Conservation (phyloP, 768 basidiomycete genomes). For the Suillus sp. region DNA sequence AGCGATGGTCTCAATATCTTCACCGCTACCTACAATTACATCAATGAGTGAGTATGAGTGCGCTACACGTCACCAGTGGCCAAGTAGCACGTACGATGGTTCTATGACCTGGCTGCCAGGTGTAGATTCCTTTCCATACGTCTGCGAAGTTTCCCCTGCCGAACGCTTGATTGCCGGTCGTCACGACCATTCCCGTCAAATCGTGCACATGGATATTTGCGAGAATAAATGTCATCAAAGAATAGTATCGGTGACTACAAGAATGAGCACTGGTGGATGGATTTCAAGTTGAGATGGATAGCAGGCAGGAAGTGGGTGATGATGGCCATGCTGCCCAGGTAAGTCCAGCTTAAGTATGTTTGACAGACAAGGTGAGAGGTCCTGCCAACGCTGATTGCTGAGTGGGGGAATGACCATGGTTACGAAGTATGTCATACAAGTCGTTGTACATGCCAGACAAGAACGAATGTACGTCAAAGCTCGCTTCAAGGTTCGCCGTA, state of each 20-base stretch:
- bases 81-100: background rate
- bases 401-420: background rate
- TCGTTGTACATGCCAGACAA: background rate
- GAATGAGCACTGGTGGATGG: background rate
- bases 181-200: conserved; percentile 7
- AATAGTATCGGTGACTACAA: background rate
- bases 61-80: background rate
- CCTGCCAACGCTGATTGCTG: background rate
- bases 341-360: too few relatives aligned
- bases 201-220: background rate
- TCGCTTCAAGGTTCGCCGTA: background rate
- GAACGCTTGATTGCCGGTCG: background rate
- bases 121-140: conserved; percentile 2
- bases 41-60: background rate
- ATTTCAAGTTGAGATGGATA: background rate
- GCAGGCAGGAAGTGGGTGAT: background rate
- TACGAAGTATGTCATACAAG: background rate
- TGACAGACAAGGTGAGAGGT: background rate
- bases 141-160: conserved; percentile 5
- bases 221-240: background rate
- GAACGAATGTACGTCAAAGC: background rate
- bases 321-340: background rate
- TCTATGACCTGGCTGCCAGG: too few relatives aligned
- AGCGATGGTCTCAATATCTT: conserved; percentile 1
- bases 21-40: conserved; percentile 5